Conservation (phyloP, 2,329 filamentous ascomycete species). For the Verruconis gallopava region DNA sequence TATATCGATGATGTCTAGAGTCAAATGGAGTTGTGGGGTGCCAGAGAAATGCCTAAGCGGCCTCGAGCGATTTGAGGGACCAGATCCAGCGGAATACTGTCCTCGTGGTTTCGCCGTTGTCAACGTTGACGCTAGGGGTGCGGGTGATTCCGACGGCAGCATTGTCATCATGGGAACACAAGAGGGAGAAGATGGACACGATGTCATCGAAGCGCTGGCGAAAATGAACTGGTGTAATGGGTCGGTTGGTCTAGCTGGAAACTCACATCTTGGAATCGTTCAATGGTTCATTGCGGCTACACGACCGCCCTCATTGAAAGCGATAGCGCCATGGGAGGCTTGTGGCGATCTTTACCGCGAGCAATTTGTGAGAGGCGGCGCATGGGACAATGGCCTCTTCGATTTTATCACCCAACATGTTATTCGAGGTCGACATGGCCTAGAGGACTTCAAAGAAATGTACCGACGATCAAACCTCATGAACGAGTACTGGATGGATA, state of each 20-base stretch:
- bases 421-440: not conserved
- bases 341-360: conserved; percentile 1
- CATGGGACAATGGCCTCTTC: not conserved
- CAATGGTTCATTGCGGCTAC: conserved; percentile 14
- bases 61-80: not conserved
- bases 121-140: conserved; percentile 20
- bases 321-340: not conserved
- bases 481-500: conserved; percentile 17
- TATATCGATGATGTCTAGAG: not conserved
- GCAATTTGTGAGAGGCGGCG: conserved; percentile 13
- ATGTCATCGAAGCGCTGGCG: conserved; percentile 15
- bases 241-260: conserved; percentile 22
- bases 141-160: conserved; percentile 18
- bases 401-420: not conserved
- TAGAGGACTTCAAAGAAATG: conserved; percentile 13
- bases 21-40: not conserved
- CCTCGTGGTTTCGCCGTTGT: conserved; percentile 20
- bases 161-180: conserved; percentile 16
- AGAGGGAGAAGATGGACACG: conserved; percentile 18
- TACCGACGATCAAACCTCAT: conserved; percentile 12
- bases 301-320: conserved; percentile 10
- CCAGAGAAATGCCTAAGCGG: conserved; percentile 5
- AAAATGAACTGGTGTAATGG: conserved; percentile 20
- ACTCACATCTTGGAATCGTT: conserved; percentile 16
- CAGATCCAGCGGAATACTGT: conserved; percentile 16